A percentile compares a stretch with the other conserved stretches of the same genome.
These are phyloP conservation scores for Solanum sparsipilum DNA, from an alignment of 257 asterid genomes.

Conservation along the genomic window DNA sequence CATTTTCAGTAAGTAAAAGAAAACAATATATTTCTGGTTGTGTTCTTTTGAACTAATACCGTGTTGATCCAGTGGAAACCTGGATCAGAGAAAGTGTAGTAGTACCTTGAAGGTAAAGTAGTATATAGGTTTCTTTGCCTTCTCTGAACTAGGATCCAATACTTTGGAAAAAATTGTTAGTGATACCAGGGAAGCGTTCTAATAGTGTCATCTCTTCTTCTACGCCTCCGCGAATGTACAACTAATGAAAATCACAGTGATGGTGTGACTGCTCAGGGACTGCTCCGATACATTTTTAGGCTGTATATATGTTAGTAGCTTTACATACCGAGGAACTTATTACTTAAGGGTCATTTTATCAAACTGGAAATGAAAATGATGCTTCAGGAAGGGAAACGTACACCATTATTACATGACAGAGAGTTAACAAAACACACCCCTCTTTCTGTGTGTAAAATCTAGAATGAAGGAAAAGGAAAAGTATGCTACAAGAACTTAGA, in stretches of 20 bases:
- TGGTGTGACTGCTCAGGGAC: neutral
- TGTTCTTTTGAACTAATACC: neutral
- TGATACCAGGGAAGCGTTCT: neutral
- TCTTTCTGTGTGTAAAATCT: neutral
- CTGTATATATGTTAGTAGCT: neutral
- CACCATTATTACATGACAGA: neutral
- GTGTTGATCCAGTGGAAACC: neutral
- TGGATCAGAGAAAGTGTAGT: neutral
- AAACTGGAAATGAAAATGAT: neutral
- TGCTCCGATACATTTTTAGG: neutral
- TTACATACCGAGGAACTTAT: neutral
- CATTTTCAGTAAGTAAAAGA: neutral
- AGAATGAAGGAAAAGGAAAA: neutral
- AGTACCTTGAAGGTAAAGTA: neutral
- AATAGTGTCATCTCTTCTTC: neutral
- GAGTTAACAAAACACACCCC: neutral
- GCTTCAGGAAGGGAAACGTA: neutral
- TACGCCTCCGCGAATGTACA: neutral
- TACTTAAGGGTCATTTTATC: neutral
- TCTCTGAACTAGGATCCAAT: neutral
- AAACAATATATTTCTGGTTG: neutral
- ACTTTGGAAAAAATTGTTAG: neutral
- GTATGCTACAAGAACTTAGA: neutral
- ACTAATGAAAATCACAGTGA: neutral
- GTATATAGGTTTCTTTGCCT: neutral